These are phyloP conservation scores for Trichoderma sp. DNA, from an alignment of 2,329 filamentous ascomycete genomes.

Conservation along the genomic window DNA sequence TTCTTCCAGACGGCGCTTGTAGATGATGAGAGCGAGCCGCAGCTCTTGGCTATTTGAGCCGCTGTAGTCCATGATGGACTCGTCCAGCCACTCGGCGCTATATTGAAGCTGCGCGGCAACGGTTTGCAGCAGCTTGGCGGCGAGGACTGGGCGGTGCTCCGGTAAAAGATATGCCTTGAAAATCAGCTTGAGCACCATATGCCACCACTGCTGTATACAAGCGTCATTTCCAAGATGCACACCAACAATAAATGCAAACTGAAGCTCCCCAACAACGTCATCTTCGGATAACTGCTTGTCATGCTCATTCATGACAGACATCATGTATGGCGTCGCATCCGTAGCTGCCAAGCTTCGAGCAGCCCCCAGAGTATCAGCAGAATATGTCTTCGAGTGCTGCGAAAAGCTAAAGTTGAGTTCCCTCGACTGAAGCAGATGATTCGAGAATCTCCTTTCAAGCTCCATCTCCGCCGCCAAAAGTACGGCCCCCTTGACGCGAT, in stretches of 20 bases:
- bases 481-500: constrained; percentile 46
- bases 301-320: constrained; percentile 36
- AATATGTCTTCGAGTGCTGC: constrained; percentile 42
- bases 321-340: constrained; percentile 49
- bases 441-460: constrained; percentile 39
- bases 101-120: constrained; percentile 56
- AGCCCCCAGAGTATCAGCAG: constrained; percentile 35
- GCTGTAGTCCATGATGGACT: constrained; percentile 40
- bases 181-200: constrained; percentile 50
- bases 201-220: constrained; percentile 62
- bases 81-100: constrained; percentile 47
- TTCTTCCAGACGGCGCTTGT: constrained; percentile 53
- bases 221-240: constrained; percentile 56
- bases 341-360: constrained; percentile 43
- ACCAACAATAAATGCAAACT: constrained; percentile 57
- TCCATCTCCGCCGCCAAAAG: constrained; percentile 38
- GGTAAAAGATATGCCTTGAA: constrained; percentile 50
- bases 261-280: constrained; percentile 57
- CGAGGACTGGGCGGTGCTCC: constrained; percentile 42
- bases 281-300: constrained; percentile 30
- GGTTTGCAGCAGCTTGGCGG: constrained; percentile 45
- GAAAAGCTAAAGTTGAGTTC: constrained; percentile 50
- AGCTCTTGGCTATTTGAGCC: constrained; percentile 36
- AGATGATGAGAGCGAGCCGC: constrained; percentile 49
- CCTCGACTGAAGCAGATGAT: constrained; percentile 32